A percentile compares a stretch with the other conserved stretches of the same genome.
Conservation (phyloP, 2,329 filamentous ascomycete species). For the Akanthomyces dipterigenus region DNA sequence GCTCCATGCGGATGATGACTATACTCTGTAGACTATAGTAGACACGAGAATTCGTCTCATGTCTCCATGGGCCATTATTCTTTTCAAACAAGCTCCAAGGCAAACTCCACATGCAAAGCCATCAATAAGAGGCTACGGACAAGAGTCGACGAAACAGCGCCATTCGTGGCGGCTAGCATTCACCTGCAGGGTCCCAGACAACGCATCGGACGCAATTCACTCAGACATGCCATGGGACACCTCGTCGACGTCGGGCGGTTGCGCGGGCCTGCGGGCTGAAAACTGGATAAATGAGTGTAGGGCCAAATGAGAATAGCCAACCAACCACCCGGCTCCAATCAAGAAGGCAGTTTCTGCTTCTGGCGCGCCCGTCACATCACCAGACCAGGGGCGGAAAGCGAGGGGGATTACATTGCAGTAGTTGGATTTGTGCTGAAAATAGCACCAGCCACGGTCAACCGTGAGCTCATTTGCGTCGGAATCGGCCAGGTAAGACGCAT, state of each 20-base stretch:
- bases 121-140: not conserved
- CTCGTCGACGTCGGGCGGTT: not conserved
- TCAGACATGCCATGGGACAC: not conserved
- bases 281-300: not conserved
- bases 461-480: not conserved
- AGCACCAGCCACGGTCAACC: not conserved
- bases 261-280: not conserved
- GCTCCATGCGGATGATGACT: not conserved
- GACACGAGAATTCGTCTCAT: not conserved
- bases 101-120: not conserved
- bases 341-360: not conserved
- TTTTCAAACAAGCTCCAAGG: not conserved
- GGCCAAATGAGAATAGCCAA: not conserved
- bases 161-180: not conserved
- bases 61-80: not conserved
- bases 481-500: not conserved
- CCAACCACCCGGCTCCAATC: not conserved
- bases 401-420: not conserved
- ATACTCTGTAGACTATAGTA: not conserved
- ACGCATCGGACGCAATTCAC: constrained; percentile 3
- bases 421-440: not conserved
- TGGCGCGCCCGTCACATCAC: not conserved
- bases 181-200: constrained; percentile 2
- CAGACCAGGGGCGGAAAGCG: not conserved
- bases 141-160: not conserved